A percentile compares a stretch with the other conserved stretches of the same genome.
These are phyloP conservation scores for Scheffersomyces stipitis DNA, from an alignment of 805 yeast species.

Conservation along the genomic window DNA sequence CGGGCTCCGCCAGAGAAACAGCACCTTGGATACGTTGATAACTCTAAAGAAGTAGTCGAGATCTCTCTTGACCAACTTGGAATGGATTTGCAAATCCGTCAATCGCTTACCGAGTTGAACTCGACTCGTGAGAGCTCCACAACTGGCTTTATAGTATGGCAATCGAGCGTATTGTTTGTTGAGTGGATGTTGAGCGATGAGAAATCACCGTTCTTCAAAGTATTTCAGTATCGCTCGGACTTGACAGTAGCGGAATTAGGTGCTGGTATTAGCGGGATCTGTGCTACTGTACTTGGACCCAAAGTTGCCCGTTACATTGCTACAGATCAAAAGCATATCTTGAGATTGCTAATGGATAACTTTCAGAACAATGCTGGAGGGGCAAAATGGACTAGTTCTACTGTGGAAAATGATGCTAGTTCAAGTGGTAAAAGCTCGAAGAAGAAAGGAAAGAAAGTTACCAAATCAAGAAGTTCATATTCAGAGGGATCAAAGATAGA, in stretches of 20 bases:
- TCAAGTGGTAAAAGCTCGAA: background rate
- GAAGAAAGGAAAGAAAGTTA: background rate
- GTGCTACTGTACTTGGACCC: conserved; percentile 40
- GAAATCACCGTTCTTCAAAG: conserved; percentile 24
- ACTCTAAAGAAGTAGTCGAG: conserved; percentile 19
- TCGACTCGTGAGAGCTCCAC: conserved; percentile 39
- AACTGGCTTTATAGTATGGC: conserved; percentile 70
- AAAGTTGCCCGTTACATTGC: conserved; percentile 43
- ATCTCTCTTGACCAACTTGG: conserved; percentile 19
- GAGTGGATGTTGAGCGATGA: conserved; percentile 50
- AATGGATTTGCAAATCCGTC: conserved; percentile 29
- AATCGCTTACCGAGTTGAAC: conserved; percentile 33
- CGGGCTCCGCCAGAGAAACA: conserved; percentile 23
- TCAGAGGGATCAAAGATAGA: conserved; percentile 29
- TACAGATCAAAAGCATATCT: conserved; percentile 56
- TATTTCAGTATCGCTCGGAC: conserved; percentile 10
- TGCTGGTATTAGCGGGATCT: conserved; percentile 57
- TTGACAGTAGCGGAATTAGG: conserved; percentile 56
- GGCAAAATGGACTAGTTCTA: conserved; percentile 8
- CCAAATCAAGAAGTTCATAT: background rate
- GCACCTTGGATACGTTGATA: conserved; percentile 38
- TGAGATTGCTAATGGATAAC: conserved; percentile 51
- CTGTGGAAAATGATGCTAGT: conserved; percentile 3
- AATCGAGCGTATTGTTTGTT: conserved; percentile 45
- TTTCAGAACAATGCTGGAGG: conserved; percentile 37